A percentile compares a stretch with the other conserved stretches of the same genome.
These are phyloP conservation scores for Parmelia sp. DNA, from an alignment of 495 filamentous ascomycete genomes.

Conservation along the genomic window DNA sequence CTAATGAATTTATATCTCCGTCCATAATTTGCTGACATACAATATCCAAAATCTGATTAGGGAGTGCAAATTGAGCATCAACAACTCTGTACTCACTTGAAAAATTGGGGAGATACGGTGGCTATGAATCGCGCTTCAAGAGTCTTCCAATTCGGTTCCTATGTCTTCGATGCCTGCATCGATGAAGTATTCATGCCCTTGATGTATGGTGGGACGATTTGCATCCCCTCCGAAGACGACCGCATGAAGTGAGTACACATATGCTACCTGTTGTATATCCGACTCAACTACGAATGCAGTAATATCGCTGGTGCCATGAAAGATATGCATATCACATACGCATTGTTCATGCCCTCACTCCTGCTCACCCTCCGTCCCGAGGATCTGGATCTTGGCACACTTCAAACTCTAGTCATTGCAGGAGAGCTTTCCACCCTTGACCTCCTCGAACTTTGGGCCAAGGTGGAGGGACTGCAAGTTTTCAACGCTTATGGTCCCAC, in stretches of 20 bases:
- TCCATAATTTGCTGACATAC: too few relatives aligned
- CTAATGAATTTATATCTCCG: too few relatives aligned
- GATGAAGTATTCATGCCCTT: conserved; percentile 26
- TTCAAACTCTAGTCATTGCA: conserved; percentile 25
- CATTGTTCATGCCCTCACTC: conserved; percentile 24
- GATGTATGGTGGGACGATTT: conserved; percentile 28
- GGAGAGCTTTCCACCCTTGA: conserved; percentile 24
- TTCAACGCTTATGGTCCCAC: conserved; percentile 5
- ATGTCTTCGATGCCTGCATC: conserved; percentile 28
- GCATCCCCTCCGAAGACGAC: conserved; percentile 28
- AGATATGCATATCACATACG: conserved; percentile 13
- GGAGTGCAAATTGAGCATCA: conserved; percentile 2
- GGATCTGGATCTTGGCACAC: conserved; percentile 12
- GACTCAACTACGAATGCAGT: not conserved
- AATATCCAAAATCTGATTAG: not conserved
- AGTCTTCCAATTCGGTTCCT: conserved; percentile 26
- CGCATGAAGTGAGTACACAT: conserved; percentile 2
- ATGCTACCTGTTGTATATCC: not conserved
- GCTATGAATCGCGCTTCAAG: not conserved
- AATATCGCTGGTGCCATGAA: conserved; percentile 39
- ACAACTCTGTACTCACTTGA: not conserved
- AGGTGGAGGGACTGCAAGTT: not conserved
- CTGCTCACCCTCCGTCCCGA: conserved; percentile 19
- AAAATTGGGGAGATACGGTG: not conserved
- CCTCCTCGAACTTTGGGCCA: not conserved